Conservation (phyloP, 2,329 filamentous ascomycete genomes). For the Aureobasidium sp. region DNA sequence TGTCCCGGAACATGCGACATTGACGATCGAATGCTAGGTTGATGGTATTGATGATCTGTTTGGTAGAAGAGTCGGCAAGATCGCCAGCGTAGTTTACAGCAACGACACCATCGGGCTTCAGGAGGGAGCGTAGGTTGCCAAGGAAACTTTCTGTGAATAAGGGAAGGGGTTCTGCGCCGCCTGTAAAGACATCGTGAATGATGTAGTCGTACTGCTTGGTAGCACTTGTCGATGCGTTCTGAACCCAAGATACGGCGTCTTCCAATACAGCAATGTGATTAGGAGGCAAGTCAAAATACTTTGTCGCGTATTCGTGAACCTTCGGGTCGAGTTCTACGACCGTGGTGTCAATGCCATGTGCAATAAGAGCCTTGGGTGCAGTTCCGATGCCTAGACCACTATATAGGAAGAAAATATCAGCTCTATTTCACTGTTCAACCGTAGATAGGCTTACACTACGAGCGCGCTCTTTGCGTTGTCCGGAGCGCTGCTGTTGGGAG, state of each 20-base stretch:
- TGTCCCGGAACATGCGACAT: constrained; percentile 86
- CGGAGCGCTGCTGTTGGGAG: constrained; percentile 30
- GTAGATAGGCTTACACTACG: constrained; percentile 59
- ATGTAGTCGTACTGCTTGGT: constrained; percentile 72
- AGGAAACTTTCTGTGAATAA: constrained; percentile 88
- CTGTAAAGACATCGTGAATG: constrained; percentile 95
- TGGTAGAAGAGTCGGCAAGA: constrained; percentile 65
- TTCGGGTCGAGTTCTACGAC: constrained; percentile 91
- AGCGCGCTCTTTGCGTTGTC: constrained; percentile 70
- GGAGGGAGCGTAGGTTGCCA: constrained; percentile 56
- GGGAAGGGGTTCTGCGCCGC: constrained; percentile 79
- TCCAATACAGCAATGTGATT: constrained; percentile 74
- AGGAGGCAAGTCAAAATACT: constrained; percentile 71
- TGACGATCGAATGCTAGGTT: constrained; percentile 65
- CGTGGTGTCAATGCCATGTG: constrained; percentile 84
- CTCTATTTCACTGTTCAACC: neutral
- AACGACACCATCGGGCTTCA: constrained; percentile 72
- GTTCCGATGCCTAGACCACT: constrained; percentile 90
- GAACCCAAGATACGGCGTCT: constrained; percentile 67
- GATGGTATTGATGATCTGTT: constrained; percentile 76
- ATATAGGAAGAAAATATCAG: neutral
- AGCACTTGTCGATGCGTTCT: constrained; percentile 19
- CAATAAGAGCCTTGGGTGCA: constrained; percentile 74
- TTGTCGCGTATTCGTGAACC: constrained; percentile 71
- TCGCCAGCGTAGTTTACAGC: constrained; percentile 97